Evolutionary conservation across 2,329 filamentous ascomycete species (phyloP).

Genomic region (Aspergillus ochraceoroseus): DNA sequence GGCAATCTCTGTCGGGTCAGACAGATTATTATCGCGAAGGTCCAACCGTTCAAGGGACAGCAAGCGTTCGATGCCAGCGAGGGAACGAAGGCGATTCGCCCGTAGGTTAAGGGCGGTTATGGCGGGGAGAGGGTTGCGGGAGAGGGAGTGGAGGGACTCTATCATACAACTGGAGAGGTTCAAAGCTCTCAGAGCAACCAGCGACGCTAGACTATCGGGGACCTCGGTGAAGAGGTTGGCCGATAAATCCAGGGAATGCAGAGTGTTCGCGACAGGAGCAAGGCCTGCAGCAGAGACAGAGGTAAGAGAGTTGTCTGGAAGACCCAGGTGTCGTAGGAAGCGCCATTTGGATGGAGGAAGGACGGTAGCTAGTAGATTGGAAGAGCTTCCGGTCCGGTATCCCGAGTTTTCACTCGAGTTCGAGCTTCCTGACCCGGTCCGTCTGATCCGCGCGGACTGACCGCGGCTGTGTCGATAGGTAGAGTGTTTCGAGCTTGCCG

Average conservation of each 20-base stretch:
- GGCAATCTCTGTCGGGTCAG: constrained; percentile 86
- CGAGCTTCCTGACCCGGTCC: constrained; percentile 89
- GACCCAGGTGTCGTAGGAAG: constrained; percentile 83
- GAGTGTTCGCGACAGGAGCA: constrained; percentile 73
- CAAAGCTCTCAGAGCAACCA: constrained; percentile 82
- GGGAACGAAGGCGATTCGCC: constrained; percentile 76
- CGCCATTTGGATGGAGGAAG: constrained; percentile 88
- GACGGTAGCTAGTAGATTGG: constrained; percentile 67
- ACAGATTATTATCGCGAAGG: constrained; percentile 80
- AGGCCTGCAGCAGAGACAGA: constrained; percentile 71
- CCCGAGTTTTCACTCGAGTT: constrained; percentile 65
- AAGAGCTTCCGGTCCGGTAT: constrained; percentile 61
- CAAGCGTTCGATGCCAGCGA: constrained; percentile 85
- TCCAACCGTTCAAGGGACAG: constrained; percentile 86
- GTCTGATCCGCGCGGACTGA: constrained; percentile 66
- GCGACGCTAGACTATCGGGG: constrained; percentile 78
- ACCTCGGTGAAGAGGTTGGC: constrained; percentile 91
- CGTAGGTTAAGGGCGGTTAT: constrained; percentile 90
- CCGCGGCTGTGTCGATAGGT: constrained; percentile 60
- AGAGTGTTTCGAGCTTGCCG: constrained; percentile 67
- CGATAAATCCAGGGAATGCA: constrained; percentile 89
- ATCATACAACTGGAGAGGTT: constrained; percentile 99
- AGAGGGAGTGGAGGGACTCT: constrained; percentile 81
- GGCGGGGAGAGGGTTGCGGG: constrained; percentile 75
- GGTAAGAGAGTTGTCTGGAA: constrained; percentile 87